These are phyloP conservation scores for Geoglossum glabrum DNA, from an alignment of 495 filamentous ascomycete genomes.

Conservation along the genomic window DNA sequence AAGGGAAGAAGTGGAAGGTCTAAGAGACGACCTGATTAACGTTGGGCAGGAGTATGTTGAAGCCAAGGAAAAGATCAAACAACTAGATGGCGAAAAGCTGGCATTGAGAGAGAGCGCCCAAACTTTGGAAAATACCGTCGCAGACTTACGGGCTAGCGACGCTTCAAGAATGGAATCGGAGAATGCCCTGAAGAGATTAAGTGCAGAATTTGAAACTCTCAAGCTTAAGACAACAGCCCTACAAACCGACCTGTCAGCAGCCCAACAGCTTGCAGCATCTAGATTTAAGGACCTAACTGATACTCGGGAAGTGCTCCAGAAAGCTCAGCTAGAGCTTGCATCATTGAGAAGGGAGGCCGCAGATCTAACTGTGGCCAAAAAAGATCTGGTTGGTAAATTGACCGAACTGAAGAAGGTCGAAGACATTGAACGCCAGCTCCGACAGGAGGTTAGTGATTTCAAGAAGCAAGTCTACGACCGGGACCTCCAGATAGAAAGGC, in stretches of 20 bases:
- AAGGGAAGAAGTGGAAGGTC: conserved; percentile 65
- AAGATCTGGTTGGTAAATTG: conserved; percentile 47
- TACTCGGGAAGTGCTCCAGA: conserved; percentile 55
- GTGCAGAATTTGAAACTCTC: conserved; percentile 52
- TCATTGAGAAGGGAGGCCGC: conserved; percentile 54
- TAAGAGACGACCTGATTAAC: conserved; percentile 56
- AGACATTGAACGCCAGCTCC: conserved; percentile 58
- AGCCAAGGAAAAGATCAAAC: conserved; percentile 59
- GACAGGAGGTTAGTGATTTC: conserved; percentile 44
- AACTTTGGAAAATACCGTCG: conserved; percentile 36
- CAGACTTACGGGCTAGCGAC: conserved; percentile 33
- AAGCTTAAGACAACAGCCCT: conserved; percentile 47
- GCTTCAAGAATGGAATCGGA: conserved; percentile 29
- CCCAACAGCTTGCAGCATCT: conserved; percentile 63
- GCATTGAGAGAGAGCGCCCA: conserved; percentile 40
- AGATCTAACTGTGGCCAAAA: conserved; percentile 46
- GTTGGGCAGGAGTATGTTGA: conserved; percentile 67
- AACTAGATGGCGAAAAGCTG: conserved; percentile 36
- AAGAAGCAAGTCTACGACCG: conserved; percentile 49
- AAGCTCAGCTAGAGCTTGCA: conserved; percentile 67
- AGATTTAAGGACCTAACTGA: conserved; percentile 79
- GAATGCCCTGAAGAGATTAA: conserved; percentile 36
- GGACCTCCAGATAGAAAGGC: conserved; percentile 51
- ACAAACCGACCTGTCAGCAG: conserved; percentile 68
- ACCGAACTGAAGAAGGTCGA: conserved; percentile 56